phyloP scores from a whole-genome alignment of 2,329 filamentous ascomycete species.

The Epichloe gansuensis region DNA sequence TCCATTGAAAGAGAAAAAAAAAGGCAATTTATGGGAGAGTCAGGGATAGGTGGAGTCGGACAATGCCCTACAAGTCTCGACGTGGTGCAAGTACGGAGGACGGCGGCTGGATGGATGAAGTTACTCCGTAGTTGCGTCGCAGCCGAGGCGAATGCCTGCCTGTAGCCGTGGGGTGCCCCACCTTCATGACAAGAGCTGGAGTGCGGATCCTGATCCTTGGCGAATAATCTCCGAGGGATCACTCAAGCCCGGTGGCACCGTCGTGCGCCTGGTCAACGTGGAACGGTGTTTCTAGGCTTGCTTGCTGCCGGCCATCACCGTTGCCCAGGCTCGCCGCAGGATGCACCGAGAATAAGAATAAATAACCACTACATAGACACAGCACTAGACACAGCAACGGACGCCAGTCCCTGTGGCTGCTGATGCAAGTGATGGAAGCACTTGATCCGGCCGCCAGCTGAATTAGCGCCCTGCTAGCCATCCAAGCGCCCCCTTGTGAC shows the following conservation, averaged over 20 bases:
- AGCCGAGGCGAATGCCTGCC: background rate
- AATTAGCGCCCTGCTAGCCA: too few relatives aligned
- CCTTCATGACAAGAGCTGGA: background rate
- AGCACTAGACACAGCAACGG: background rate
- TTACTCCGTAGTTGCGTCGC: background rate
- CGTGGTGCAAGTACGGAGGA: background rate
- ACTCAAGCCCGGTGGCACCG: background rate
- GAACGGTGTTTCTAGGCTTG: background rate
- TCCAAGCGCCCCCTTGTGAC: background rate
- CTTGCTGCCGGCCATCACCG: background rate
- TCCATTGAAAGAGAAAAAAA: background rate
- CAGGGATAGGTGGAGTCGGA: background rate
- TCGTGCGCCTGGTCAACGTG: background rate
- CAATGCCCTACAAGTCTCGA: background rate
- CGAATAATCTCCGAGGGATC: background rate
- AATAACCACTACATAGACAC: too few relatives aligned
- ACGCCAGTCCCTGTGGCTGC: too few relatives aligned
- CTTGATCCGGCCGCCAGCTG: too few relatives aligned
- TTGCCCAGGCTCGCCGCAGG: too few relatives aligned
- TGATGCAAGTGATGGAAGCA: too few relatives aligned
- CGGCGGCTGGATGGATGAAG: background rate
- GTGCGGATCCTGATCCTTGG: background rate
- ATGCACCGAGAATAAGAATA: too few relatives aligned
- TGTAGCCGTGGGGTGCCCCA: too few relatives aligned
- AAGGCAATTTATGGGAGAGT: background rate